These are phyloP conservation scores for Trypanosoma brucei DNA, from an alignment of 208 protist genomes.

Conservation along the genomic window DNA sequence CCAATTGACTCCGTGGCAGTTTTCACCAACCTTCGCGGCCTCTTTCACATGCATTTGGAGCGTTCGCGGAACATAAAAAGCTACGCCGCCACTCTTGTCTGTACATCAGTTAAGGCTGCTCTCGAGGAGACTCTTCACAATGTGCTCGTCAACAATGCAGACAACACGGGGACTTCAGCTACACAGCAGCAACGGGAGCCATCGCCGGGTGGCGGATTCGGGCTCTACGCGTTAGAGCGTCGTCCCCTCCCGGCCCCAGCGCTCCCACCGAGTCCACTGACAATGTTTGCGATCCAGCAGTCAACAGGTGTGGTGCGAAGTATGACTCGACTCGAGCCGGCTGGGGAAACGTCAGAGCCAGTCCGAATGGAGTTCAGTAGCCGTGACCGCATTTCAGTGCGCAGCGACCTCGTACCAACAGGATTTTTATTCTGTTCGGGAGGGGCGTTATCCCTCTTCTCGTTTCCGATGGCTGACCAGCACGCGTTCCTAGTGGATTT, in stretches of 20 bases:
- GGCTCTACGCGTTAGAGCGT: slow-evolving; percentile 23
- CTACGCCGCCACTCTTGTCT: slow-evolving; percentile 82
- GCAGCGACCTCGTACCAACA: slow-evolving; percentile 73
- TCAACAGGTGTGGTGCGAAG: slow-evolving; percentile 61
- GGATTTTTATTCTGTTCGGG: slow-evolving; percentile 70
- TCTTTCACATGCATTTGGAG: slow-evolving; percentile 58
- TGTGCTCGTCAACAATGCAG: slow-evolving; percentile 43
- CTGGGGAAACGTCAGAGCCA: slow-evolving; percentile 37
- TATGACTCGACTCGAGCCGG: slow-evolving; percentile 50
- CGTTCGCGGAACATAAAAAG: slow-evolving; percentile 52
- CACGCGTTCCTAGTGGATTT: slow-evolving; percentile 68
- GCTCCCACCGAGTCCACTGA: slow-evolving; percentile 49
- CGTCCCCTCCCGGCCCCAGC: slow-evolving; percentile 29
- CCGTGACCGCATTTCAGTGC: slow-evolving; percentile 41
- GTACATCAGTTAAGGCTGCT: slow-evolving; percentile 37
- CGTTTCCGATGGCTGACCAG: slow-evolving; percentile 59
- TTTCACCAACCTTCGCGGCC: slow-evolving; percentile 55
- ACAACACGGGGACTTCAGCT: slow-evolving; percentile 21
- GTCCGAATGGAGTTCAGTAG: slow-evolving; percentile 45
- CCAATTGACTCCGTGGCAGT: slow-evolving; percentile 67
- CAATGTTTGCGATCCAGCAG: slow-evolving; percentile 68
- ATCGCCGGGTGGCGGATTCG: not conserved
- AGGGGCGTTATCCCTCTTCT: slow-evolving; percentile 63
- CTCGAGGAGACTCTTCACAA: slow-evolving; percentile 66
- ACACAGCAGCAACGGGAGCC: not conserved